phyloP scores from a whole-genome alignment of 2,329 filamentous ascomycete genomes.

The Tolypocladium ovalisporum region DNA sequence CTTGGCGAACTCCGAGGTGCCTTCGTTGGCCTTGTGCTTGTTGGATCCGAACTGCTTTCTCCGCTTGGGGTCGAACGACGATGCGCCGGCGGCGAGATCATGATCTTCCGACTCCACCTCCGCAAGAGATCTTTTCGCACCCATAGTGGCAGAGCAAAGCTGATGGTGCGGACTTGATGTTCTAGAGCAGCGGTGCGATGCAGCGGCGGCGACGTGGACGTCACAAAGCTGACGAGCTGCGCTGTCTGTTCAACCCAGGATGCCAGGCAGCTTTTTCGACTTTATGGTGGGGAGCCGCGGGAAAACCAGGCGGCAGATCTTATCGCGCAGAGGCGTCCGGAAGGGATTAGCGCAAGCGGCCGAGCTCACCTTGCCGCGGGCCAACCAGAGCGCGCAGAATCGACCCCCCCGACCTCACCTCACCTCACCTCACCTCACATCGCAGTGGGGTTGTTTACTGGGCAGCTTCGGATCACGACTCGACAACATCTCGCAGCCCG shows the following conservation, averaged over 20 bases:
- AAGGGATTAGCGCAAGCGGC: background rate
- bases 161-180: background rate
- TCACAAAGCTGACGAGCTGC: background rate
- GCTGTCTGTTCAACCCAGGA: background rate
- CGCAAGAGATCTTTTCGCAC: slow-evolving; percentile 18
- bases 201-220: background rate
- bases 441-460: background rate
- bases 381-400: background rate
- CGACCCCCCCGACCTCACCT: background rate
- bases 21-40: slow-evolving; percentile 33
- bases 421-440: background rate
- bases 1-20: slow-evolving; percentile 51
- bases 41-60: slow-evolving; percentile 20
- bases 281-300: background rate
- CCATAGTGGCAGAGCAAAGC: slow-evolving; percentile 11
- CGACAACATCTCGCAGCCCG: background rate
- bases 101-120: slow-evolving; percentile 12
- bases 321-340: background rate
- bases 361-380: background rate
- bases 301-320: background rate
- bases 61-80: slow-evolving; percentile 14
- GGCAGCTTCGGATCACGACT: background rate
- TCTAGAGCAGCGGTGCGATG: background rate
- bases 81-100: background rate
- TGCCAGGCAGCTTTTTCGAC: background rate